Evolutionary conservation across 805 yeast genomes (phyloP).

Genomic region (Saccharomycopsis sp.): DNA sequence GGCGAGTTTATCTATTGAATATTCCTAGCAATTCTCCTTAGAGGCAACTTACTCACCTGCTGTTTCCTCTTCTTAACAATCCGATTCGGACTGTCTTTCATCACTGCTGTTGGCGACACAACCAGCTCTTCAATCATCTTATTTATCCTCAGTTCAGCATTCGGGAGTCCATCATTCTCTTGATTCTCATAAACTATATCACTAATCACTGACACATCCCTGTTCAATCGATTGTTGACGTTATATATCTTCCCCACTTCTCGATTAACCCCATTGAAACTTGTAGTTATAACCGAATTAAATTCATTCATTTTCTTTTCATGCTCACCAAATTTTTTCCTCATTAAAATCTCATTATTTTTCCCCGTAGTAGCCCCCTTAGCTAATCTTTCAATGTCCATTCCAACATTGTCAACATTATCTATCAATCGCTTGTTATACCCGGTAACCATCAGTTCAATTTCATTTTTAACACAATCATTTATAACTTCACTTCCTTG

Average conservation of each 20-base stretch:
- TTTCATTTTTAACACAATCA: background rate
- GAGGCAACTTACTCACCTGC: no score
- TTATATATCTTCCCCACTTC: conserved; percentile 1
- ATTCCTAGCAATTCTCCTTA: no score
- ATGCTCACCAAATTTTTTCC: background rate
- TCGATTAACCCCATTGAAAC: background rate
- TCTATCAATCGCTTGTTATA: background rate
- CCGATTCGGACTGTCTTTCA: no score
- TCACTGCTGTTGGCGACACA: no score
- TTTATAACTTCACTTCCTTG: conserved; percentile 5
- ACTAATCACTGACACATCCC: conserved; percentile 9
- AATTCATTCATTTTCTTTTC: background rate
- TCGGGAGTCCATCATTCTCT: conserved; percentile 13
- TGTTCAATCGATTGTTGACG: conserved; percentile 15
- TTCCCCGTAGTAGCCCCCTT: background rate
- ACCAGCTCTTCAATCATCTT: conserved; percentile 24
- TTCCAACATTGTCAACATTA: conserved; percentile 1
- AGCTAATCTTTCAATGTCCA: background rate
- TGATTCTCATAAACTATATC: conserved; percentile 20
- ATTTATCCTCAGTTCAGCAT: conserved; percentile 16
- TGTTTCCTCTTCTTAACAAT: no score
- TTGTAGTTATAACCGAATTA: background rate
- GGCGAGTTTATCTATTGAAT: no score
- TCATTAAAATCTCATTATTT: background rate
- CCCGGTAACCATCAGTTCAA: background rate